phyloP scores from a whole-genome alignment of 176 grass and related monocot species.

The Canna indica region DNA sequence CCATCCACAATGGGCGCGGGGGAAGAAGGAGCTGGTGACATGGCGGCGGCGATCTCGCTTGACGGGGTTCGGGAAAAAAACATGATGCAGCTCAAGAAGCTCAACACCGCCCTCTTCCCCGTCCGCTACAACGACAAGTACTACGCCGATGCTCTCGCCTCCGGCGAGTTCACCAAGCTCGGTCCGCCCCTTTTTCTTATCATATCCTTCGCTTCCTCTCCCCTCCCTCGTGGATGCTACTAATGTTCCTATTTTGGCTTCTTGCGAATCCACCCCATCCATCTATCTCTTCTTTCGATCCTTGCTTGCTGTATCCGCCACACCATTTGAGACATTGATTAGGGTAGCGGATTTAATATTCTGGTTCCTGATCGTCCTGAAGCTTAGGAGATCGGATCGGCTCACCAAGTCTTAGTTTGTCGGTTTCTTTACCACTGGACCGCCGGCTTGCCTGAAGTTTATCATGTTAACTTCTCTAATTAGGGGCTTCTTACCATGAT shows the following conservation, averaged over 20 bases:
- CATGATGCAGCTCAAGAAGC: slow-evolving; percentile 98
- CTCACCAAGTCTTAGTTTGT: no score
- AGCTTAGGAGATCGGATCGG: no score
- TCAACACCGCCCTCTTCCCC: slow-evolving; percentile 86
- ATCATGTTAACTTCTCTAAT: slow-evolving; percentile 4
- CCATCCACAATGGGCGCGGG: slow-evolving; percentile 16
- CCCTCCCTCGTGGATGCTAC: background rate
- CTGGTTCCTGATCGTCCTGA: no score
- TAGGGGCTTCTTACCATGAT: background rate
- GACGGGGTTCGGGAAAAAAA: slow-evolving; percentile 92
- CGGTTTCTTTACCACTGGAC: no score
- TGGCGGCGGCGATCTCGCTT: slow-evolving; percentile 43
- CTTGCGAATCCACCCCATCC: no score
- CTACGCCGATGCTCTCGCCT: slow-evolving; percentile 77
- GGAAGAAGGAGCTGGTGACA: background rate
- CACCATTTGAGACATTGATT: no score
- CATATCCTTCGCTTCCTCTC: background rate
- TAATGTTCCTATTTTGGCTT: no score
- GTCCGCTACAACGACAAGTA: slow-evolving; percentile 98
- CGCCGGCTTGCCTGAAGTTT: background rate
- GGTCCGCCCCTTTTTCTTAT: slow-evolving; percentile 24
- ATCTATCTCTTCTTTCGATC: no score
- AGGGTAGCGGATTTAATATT: no score
- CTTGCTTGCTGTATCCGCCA: no score
- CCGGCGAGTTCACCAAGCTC: slow-evolving; percentile 93